Conservation (phyloP, 2,329 filamentous ascomycete species). For the Colletotrichum scovillei region DNA sequence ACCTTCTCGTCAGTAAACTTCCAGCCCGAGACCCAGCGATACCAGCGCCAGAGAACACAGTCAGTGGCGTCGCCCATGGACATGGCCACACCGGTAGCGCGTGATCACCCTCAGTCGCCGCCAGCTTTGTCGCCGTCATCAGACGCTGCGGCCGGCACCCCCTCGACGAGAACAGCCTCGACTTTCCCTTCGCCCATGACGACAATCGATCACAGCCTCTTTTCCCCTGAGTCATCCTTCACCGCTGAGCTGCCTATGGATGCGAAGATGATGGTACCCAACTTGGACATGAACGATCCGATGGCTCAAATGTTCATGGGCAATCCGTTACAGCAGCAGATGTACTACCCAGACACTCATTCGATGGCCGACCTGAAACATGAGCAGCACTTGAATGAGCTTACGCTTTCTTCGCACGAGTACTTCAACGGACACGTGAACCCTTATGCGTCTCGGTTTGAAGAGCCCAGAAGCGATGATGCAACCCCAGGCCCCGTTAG, state of each 20-base stretch:
- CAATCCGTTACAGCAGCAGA: slow-evolving; percentile 23
- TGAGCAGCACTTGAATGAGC: slow-evolving; percentile 1
- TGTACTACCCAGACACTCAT: slow-evolving; percentile 10
- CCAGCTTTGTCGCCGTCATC: slow-evolving; percentile 43
- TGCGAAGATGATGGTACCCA: slow-evolving; percentile 53
- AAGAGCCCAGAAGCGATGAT: not conserved
- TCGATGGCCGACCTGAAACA: slow-evolving; percentile 23
- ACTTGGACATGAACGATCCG: slow-evolving; percentile 45
- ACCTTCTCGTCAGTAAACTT: slow-evolving; percentile 25
- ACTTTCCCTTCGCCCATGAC: slow-evolving; percentile 38
- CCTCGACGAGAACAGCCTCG: slow-evolving; percentile 39
- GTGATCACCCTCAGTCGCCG: slow-evolving; percentile 40
- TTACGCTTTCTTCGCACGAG: slow-evolving; percentile 10
- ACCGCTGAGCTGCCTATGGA: slow-evolving; percentile 56
- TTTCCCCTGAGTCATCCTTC: slow-evolving; percentile 48
- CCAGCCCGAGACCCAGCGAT: slow-evolving; percentile 39
- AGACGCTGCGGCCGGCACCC: slow-evolving; percentile 9
- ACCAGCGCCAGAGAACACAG: slow-evolving; percentile 8
- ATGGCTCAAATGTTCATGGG: slow-evolving; percentile 33
- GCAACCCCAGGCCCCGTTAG: slow-evolving; percentile 9
- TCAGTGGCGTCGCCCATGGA: slow-evolving; percentile 34
- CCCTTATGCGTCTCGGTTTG: slow-evolving; percentile 19
- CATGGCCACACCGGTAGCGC: slow-evolving; percentile 30
- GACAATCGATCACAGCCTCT: slow-evolving; percentile 40
- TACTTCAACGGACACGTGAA: slow-evolving; percentile 28